Percentiles rank a stretch among this genome's conserved stretches.
Evolutionary conservation across 2,329 filamentous ascomycete genomes (phyloP).

Genomic region (Ascochyta viciae-villosae): DNA sequence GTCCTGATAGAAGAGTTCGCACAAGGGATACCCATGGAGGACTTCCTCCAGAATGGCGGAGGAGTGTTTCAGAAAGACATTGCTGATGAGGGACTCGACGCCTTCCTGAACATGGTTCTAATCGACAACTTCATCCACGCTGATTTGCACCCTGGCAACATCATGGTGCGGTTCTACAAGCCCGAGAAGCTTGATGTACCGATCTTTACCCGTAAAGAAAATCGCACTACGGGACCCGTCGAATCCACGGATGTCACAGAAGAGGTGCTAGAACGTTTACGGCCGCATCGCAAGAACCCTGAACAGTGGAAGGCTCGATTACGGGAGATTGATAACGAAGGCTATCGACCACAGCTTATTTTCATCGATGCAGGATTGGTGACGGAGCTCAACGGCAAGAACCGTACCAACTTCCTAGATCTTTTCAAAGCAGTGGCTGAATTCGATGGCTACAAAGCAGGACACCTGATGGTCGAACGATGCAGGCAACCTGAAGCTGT

Average conservation of each 20-base stretch:
- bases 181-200: constrained; percentile 74
- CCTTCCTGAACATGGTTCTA: constrained; percentile 94
- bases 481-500: constrained; percentile 93
- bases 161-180: constrained; percentile 98
- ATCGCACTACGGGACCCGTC: constrained; percentile 47
- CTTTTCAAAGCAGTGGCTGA: constrained; percentile 95
- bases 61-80: constrained; percentile 94
- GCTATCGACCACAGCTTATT: constrained; percentile 90
- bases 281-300: constrained; percentile 73
- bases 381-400: constrained; percentile 86
- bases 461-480: constrained; percentile 93
- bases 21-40: constrained; percentile 87
- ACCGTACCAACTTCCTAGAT: constrained; percentile 90
- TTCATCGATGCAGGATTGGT: constrained; percentile 98
- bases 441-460: constrained; percentile 95
- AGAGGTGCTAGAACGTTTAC: constrained; percentile 79
- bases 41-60: constrained; percentile 89
- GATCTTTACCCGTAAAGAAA: constrained; percentile 53
- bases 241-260: constrained; percentile 81
- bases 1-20: constrained; percentile 96
- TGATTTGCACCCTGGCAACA: constrained; percentile 95
- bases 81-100: constrained; percentile 91
- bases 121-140: constrained; percentile 98
- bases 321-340: constrained; percentile 79
- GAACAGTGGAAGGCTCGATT: constrained; percentile 78